These are phyloP conservation scores for Aspergillus novoparasiticus DNA, from an alignment of 2,329 filamentous ascomycete species.

Conservation along the genomic window DNA sequence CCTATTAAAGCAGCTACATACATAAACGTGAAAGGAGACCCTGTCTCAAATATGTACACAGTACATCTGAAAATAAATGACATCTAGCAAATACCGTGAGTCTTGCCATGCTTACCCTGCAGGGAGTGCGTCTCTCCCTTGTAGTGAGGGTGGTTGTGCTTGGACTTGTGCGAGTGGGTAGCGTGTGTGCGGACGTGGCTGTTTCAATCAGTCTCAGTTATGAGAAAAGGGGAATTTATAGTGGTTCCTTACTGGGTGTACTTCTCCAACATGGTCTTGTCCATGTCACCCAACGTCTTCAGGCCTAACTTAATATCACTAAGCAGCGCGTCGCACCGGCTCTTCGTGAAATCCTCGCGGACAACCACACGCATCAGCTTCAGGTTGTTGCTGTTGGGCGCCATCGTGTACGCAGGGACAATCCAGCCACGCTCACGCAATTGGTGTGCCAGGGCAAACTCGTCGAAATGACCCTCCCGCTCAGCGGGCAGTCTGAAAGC, in stretches of 20 bases:
- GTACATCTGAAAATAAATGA: neutral
- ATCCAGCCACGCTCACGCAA: conserved; percentile 88
- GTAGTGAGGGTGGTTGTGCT: conserved; percentile 55
- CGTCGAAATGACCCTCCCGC: conserved; percentile 63
- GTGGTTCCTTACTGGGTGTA: conserved; percentile 61
- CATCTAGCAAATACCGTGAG: conserved; percentile 75
- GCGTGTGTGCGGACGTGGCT: conserved; percentile 60
- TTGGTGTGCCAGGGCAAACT: conserved; percentile 80
- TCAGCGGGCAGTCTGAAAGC: conserved; percentile 75
- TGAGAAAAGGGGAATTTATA: neutral
- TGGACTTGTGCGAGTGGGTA: conserved; percentile 55
- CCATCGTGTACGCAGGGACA: conserved; percentile 96
- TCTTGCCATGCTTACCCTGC: conserved; percentile 89
- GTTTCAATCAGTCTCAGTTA: conserved; percentile 2
- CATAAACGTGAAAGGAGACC: neutral
- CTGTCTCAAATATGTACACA: neutral
- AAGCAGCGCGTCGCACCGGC: conserved; percentile 77
- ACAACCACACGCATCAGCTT: conserved; percentile 94
- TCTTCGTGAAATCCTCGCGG: conserved; percentile 85
- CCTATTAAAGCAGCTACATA: neutral
- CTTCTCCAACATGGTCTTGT: conserved; percentile 68
- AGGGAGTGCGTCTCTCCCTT: conserved; percentile 81
- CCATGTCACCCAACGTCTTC: conserved; percentile 71
- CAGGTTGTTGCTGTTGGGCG: conserved; percentile 77
- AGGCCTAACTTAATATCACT: conserved; percentile 77